Base-by-base conservation (phyloP, 2,329 filamentous ascomycete genomes). In the Hypoxylon rubiginosum region DNA sequence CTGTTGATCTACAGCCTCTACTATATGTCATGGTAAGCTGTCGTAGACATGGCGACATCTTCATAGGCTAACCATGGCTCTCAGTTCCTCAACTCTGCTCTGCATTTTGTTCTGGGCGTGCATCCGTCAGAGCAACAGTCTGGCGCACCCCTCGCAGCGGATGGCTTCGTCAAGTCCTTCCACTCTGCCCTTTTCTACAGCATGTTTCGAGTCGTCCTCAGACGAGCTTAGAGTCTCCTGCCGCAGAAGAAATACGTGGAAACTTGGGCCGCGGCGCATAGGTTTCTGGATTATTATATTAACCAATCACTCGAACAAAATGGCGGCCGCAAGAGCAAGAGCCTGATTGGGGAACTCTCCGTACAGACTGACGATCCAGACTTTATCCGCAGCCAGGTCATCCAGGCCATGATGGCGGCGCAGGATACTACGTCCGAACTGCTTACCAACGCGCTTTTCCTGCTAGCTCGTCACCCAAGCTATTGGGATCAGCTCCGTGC, bases 371-470 rank as follows among this genome's bases (percentile, higher is more conserved):
- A 39, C 30, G 50, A 24, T 0, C 41, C 51, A 3, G 48, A 34
- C 32, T 34, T 34, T 10, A 34, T 56, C 11, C 15, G 62, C 26
- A 65, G 46, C 51, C 57, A 65, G 30, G 15, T 65, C 6, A 32
- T 65, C 1, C 62, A 65, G 41, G 62, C 45, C n/a, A 65, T 65
- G 62, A 65, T 65, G 56, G 62, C 62, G 36, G 43, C 62, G 3
- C 52, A 60, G 21, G 62, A 65, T 8, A 65, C 62, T 10, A 65
- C 57, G 1, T 56, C 62, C 5, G 53, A 51, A 30, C 39, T 65
- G 5, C 3, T 65, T 1, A 39, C 51, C 1, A 54, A 61, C 15
- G 15, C 17, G 6, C 45, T 61, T 19, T 54, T 48, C 4, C 43
- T 54, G 5, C 41, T 61, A 24, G 46, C 50, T 13, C 41, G 50